Evolutionary conservation across 441 rosid genomes (phyloP), one percentile per base, ranked within the genome.

Genomic region (Corymbia calophylla): DNA sequence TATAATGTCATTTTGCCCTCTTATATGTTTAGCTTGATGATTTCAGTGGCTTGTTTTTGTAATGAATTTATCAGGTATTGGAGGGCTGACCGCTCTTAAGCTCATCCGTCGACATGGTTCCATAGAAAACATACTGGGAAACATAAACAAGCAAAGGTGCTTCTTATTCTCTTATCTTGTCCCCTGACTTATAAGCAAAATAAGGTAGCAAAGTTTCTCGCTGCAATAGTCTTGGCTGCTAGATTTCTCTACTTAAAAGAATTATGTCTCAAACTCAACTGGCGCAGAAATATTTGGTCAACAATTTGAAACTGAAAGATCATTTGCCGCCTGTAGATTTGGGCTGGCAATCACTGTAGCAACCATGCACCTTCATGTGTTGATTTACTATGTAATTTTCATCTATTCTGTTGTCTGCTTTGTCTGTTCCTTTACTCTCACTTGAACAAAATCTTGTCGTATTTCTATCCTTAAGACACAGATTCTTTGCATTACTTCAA

Each of bases 41-140:
- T 77, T 44, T 86, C 44, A 0, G 0, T 86, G 86, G 88, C 58
- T 66, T 31, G 31, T 31, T 44, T 66, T 87, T 66, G 51, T 51
- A 77, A 35, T 68, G 2, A 14, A 13, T 87, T 47, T 62, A n/a
- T 80, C 93, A 98, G 97, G 99, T 89, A 98, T 98, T 21, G 99
- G 99, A 81, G 99, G 99, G 62, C 93, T 87, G 90, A 97, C 99
- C 87, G 99, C 99, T 66, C 53, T 98, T 91, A 98, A 97, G 97
- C 99, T 98, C 88, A 94, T 98, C 84, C 95, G 93, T 90, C 99
- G 94, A 90, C 98, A 97, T 91, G 98, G 98, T n/a, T 96, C 97
- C 25, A 95, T 97, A 88, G 99, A 98, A 94, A 91, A 85, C 54
- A 96, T 97, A 91, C 91, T 97, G 87, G 96, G 95, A 91, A 96